Percentiles rank a stretch among this genome's conserved stretches.
phyloP scores from a whole-genome alignment of 108 stramenopile genomes.

The Skeletonema potamos region DNA sequence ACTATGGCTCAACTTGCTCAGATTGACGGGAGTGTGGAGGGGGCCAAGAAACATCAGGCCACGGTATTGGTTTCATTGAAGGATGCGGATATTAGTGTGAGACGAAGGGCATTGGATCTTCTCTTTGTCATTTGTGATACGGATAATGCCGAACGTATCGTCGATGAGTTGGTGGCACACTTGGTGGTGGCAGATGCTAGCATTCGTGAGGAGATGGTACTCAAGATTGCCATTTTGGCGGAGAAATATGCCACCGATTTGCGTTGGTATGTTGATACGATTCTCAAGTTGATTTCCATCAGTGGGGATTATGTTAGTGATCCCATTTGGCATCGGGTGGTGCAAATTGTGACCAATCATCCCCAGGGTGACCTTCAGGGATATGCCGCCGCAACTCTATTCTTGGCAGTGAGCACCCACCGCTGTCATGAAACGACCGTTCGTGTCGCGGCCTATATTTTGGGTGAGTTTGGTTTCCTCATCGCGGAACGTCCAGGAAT shows the following conservation, averaged over 20 bases:
- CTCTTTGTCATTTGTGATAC: slow-evolving; percentile 97
- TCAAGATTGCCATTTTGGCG: slow-evolving; percentile 98
- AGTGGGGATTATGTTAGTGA: slow-evolving; percentile 96
- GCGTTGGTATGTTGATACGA: slow-evolving; percentile 97
- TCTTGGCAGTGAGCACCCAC: slow-evolving; percentile 82
- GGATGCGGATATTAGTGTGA: slow-evolving; percentile 96
- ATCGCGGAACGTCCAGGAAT: slow-evolving; percentile 92
- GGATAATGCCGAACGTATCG: slow-evolving; percentile 90
- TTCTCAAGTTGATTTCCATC: slow-evolving; percentile 91
- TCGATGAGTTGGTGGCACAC: slow-evolving; percentile 93
- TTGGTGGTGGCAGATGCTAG: slow-evolving; percentile 88
- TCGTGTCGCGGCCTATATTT: slow-evolving; percentile 91
- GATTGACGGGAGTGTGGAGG: slow-evolving; percentile 82
- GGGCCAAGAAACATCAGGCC: slow-evolving; percentile 88
- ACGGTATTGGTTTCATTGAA: slow-evolving; percentile 92
- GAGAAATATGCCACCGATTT: slow-evolving; percentile 96
- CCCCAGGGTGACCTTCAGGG: slow-evolving; percentile 90
- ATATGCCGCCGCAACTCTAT: slow-evolving; percentile 92
- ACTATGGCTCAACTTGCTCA: slow-evolving; percentile 95
- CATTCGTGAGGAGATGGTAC: slow-evolving; percentile 96
- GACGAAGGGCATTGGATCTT: slow-evolving; percentile 92
- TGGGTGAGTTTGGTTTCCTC: slow-evolving; percentile 97
- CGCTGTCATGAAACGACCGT: slow-evolving; percentile 93
- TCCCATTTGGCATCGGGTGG: slow-evolving; percentile 97
- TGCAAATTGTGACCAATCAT: slow-evolving; percentile 98